A percentile compares a stretch with the other conserved stretches of the same genome.
These are phyloP conservation scores for Wickerhamomyces silvicola DNA, from an alignment of 805 yeast species.

Conservation along the genomic window DNA sequence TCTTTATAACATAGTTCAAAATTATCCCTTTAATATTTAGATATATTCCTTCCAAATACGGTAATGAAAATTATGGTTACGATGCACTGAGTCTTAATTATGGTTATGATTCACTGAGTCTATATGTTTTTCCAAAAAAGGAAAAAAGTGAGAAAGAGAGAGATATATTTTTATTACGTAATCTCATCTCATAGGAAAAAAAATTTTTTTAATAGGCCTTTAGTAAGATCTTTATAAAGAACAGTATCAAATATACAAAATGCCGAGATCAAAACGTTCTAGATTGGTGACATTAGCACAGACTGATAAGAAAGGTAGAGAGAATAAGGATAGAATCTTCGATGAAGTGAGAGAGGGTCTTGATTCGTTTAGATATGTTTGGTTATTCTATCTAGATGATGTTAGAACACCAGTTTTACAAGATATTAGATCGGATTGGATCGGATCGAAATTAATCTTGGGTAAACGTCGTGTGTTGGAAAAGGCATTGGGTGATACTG, in stretches of 20 bases:
- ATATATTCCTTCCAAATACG: too few species aligned
- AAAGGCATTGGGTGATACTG: conserved; percentile 83
- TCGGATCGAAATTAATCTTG: conserved; percentile 78
- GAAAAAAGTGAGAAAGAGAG: too few species aligned
- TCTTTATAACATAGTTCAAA: too few species aligned
- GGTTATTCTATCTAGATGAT: conserved; percentile 84
- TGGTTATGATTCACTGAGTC: too few species aligned
- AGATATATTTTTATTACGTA: too few species aligned
- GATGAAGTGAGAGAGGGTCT: conserved; percentile 83
- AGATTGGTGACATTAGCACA: conserved; percentile 93
- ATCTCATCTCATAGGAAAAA: too few species aligned
- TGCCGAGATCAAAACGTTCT: conserved; percentile 98
- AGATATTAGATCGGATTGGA: conserved; percentile 89
- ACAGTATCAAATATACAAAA: conserved; percentile 25
- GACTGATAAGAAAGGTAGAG: conserved; percentile 93
- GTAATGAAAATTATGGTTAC: too few species aligned
- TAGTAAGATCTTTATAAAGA: not conserved
- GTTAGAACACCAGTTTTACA: conserved; percentile 95
- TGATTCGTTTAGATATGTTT: conserved; percentile 69
- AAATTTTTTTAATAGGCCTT: too few species aligned
- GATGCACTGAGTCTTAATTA: too few species aligned
- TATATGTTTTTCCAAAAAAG: too few species aligned
- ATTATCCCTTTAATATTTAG: too few species aligned
- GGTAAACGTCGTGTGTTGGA: conserved; percentile 92
- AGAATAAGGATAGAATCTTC: conserved; percentile 83